phyloP scores from a whole-genome alignment of 192 early-diverging fungal genomes.

The Coemansia sp. region DNA sequence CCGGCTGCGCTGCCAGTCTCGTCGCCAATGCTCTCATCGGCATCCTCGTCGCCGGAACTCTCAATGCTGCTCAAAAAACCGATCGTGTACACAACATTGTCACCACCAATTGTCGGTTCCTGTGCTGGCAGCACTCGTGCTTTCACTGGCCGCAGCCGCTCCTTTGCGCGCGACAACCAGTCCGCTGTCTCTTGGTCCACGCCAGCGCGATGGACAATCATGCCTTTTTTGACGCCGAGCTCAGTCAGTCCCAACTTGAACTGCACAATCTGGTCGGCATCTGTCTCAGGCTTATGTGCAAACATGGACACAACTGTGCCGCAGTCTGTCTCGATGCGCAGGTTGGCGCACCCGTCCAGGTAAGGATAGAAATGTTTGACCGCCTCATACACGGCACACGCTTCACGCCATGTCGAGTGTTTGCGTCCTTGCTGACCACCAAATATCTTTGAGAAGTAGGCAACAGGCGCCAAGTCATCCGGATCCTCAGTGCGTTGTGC shows the following conservation, averaged over 20 bases:
- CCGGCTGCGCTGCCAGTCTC: too few species aligned
- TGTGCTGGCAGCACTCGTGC: background rate
- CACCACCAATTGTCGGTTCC: background rate
- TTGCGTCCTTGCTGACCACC: conserved; percentile 18
- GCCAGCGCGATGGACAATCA: conserved; percentile 8
- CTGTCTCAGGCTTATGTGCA: background rate
- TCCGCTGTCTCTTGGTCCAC: conserved; percentile 12
- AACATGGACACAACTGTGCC: conserved; percentile 1
- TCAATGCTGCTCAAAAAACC: background rate
- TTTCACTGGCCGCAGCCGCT: background rate
- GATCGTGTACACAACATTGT: background rate
- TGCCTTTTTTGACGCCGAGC: conserved; percentile 3
- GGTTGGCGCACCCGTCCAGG: conserved; percentile 22
- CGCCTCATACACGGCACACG: conserved; percentile 11
- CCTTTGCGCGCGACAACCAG: conserved; percentile 6
- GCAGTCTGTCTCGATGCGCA: conserved; percentile 21
- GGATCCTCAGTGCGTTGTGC: background rate
- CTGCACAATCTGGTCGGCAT: conserved; percentile 1
- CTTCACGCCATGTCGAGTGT: conserved; percentile 19
- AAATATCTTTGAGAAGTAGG: conserved; percentile 32
- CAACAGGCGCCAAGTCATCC: conserved; percentile 10
- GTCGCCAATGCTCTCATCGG: too few species aligned
- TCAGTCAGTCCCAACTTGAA: conserved; percentile 6
- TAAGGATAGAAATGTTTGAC: conserved; percentile 20
- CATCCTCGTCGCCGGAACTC: too few species aligned